Percentiles rank a stretch among this genome's conserved stretches.
These are phyloP conservation scores for Ophiostoma himal-ulmi DNA, from an alignment of 2,329 filamentous ascomycete species.

Conservation along the genomic window DNA sequence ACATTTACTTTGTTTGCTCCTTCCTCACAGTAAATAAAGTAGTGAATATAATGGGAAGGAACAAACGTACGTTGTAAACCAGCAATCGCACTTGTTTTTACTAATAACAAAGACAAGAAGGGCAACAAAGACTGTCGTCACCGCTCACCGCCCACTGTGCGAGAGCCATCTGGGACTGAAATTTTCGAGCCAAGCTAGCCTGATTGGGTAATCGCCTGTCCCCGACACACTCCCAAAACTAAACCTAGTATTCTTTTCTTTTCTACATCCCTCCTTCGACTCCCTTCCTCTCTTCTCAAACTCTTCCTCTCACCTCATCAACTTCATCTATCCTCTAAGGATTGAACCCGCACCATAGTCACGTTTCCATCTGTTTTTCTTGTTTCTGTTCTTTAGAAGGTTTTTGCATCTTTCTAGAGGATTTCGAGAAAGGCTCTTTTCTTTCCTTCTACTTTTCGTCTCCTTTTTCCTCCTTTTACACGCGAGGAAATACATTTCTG, in stretches of 20 bases:
- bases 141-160: constrained; percentile 12
- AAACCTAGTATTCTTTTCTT: constrained; percentile 24
- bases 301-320: constrained; percentile 28
- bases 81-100: background rate
- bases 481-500: constrained; percentile 1
- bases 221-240: constrained; percentile 27
- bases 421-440: constrained; percentile 34
- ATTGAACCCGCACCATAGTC: constrained; percentile 30
- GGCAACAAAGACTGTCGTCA: background rate
- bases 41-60: background rate
- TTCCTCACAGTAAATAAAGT: background rate
- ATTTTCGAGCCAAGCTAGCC: constrained; percentile 21
- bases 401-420: constrained; percentile 40
- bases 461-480: constrained; percentile 9
- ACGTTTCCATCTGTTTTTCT: constrained; percentile 29
- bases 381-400: constrained; percentile 43
- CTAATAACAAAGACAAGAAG: background rate
- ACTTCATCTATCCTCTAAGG: constrained; percentile 27
- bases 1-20: background rate
- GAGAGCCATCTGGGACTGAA: constrained; percentile 3
- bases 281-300: constrained; percentile 24
- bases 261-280: constrained; percentile 19
- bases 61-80: background rate
- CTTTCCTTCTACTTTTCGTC: constrained; percentile 24
- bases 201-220: constrained; percentile 17